Base-by-base conservation (phyloP, 345 rosid species). In the Noccaea bulbosa region DNA sequence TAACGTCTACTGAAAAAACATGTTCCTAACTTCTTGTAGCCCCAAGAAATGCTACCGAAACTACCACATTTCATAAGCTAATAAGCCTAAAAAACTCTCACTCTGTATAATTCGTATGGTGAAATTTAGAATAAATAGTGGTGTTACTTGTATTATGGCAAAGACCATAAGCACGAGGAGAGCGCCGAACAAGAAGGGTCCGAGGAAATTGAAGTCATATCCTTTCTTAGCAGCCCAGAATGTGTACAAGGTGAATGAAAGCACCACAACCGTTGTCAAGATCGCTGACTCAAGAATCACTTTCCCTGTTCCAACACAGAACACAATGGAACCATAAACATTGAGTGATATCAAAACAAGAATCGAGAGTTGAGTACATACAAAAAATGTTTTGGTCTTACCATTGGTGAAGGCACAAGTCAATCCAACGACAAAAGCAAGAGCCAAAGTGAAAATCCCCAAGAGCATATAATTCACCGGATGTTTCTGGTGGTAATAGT, bases 151-250 rank as follows among this genome's bases (percentile, higher is more conserved):
- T 59, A 67, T 66, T 0, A 74, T 0, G 55, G 39, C 62, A 5
- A 74, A 74, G 62, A 67, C 40, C 11, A 59, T 34, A 44, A 74
- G 78, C 6, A 74, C 72, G 5, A 51, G 8, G 62, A 74, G 55
- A 34, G 72, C 90, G 6, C 90, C 95, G 37, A 85, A 88, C 85
- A 91, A 80, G 82, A 91, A 88, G 7, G 92, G 97, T 12, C 97
- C 91, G 0, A 91, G 88, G 79, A 91, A 91, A 63, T 47, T 81
- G 73, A 91, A 91, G 72, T 91, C 97, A 14, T 88, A 60, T 72
- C 97, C 97, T 77, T 72, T 86, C 68, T 74, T 75, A 7, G 91
- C 92, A 0, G 95, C 97, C 97, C 95, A 91, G 65, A 88, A 91
- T 6, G 97, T 91, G 80, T 86, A 91, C 2, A 91, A 62, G 1